Base-by-base conservation (phyloP, 2,329 filamentous ascomycete genomes). In the Shiraia bambusicola region DNA sequence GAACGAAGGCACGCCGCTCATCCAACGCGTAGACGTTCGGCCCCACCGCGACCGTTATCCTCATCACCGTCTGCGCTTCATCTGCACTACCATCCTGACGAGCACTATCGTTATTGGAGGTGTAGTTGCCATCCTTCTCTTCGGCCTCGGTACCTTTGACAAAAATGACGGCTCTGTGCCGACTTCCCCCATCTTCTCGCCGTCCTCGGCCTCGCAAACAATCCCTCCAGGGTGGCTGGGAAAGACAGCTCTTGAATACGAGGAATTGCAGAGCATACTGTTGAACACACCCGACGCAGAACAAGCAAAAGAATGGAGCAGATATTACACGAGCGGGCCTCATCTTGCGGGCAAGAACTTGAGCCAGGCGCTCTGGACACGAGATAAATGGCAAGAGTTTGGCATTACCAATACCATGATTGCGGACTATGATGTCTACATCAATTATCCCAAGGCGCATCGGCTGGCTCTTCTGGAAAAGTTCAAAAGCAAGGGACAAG, bases 1-100 rank as follows among this genome's bases (percentile, higher is more conserved):
- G 25, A 65, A 73, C 64, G 84, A 88, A 72, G 74, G 73, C 42
- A 86, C 83, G 36, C 85, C 86, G 43, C 76, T 89, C 55, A 77
- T 88, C 48, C 76, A 82, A 56, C 82, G 79, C 37, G 79, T 87
- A 45, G 76, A 54, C 74, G 74, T 44, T 66, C 77, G 48, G 72
- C 73, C 45, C 73, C 73, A 56, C 73, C 82, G 54, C 83, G 62
- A 66, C 41, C 66, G 69, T 33, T 72, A 72, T 43, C 63, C 66
- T 6, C 81, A 86, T 54, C 74, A 78, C 51, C 78, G 76, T 19
- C 64, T 83, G 32, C 82, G 84, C 36, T 80, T 83, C 43, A 81
- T 86, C 65, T 87, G 82, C 63, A 85, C 81, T 29, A 73, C 87
- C 42, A 75, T 78, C 15, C 61, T 76, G 6, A 46, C 56, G 27